A percentile compares a stretch with the other conserved stretches of the same genome.
Evolutionary conservation across 1,139 yeast genomes (phyloP).

Genomic region (Magnusiomyces tetraspermus): DNA sequence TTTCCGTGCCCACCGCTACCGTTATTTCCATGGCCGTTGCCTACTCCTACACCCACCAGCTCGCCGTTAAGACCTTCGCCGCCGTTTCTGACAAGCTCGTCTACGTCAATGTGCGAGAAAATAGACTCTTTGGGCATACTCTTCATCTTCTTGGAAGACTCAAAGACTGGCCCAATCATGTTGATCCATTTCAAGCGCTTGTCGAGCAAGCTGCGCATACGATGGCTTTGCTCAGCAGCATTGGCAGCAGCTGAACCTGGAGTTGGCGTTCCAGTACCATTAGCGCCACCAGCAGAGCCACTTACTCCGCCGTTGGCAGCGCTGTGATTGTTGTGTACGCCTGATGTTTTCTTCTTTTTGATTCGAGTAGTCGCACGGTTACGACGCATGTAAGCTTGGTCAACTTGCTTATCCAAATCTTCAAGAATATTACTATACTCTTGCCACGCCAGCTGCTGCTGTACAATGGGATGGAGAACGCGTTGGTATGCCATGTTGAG

Average conservation of each 20-base stretch:
- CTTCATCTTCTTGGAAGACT: conserved; percentile 55
- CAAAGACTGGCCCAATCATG: conserved; percentile 78
- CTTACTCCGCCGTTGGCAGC: conserved; percentile 5
- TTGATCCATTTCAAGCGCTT: conserved; percentile 84
- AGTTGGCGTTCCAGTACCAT: conserved; percentile 11
- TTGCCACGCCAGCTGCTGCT: conserved; percentile 90
- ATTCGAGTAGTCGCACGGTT: conserved; percentile 75
- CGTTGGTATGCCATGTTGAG: conserved; percentile 62
- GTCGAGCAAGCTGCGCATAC: conserved; percentile 69
- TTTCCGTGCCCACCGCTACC: background rate
- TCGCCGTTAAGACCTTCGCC: too few species aligned
- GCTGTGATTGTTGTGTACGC: conserved; percentile 4
- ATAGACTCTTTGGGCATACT: conserved; percentile 62
- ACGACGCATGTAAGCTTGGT: conserved; percentile 82
- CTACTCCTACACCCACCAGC: too few species aligned
- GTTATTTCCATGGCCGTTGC: background rate
- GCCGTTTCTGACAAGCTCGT: conserved; percentile 24
- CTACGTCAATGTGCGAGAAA: conserved; percentile 38
- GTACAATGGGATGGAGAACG: conserved; percentile 60
- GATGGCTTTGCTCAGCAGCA: conserved; percentile 42
- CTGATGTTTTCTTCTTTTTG: conserved; percentile 43
- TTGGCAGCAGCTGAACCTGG: conserved; percentile 38
- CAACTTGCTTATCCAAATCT: conserved; percentile 92
- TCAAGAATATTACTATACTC: conserved; percentile 85
- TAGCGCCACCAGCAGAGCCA: background rate